Base-by-base conservation (phyloP, 768 basidiomycete species). In the Pulveroboletus frians region DNA sequence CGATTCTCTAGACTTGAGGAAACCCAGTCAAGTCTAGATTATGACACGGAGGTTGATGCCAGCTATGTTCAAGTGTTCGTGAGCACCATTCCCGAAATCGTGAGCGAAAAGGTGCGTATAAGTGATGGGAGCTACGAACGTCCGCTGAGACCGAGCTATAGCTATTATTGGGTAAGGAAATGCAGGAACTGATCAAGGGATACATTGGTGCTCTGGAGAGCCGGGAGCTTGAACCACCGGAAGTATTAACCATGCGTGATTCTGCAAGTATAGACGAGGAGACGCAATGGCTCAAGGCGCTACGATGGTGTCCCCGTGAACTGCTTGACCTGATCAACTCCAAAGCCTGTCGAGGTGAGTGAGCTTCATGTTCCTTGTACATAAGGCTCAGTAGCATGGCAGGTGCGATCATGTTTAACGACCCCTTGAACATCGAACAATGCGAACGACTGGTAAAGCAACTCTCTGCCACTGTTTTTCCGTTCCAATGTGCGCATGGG, bases 331-430 rank as follows among this genome's bases (percentile, higher is more conserved):
- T 99, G 54, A 74, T 92, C 57, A 94, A 97, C 66, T 96, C 93
- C 9, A 94, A 92, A 69, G 96, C 96, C 20, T 99, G 96, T 62
- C 76, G 96, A 72, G 94, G 95, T 85, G 62, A 56, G 77, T 64
- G 40, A 46, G 29, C 41, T 35, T 27, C 17, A n/a, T 20, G n/a
- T 35, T 47, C 10, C n/a, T 5, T 31, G 29, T 34, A 13, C 15
- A 29, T 32, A n/a, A 39, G 23, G 31, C 41, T 58, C 10, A 60
- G 31, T 18, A 20, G 41, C 39, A 43, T 43, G 18, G 31, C 64
- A 96, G 93, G 94, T 45, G 94, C 95, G 3, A 89, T 96, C 67
- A 96, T 97, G 92, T 96, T 96, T 74, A 94, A 94, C 57, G 94
- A 98, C 63, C 50, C 73, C 0, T 73, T 99, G 42, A 79, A 73